Evolutionary conservation across 257 asterid species (phyloP).

Genomic region (Hygrophila difformis): DNA sequence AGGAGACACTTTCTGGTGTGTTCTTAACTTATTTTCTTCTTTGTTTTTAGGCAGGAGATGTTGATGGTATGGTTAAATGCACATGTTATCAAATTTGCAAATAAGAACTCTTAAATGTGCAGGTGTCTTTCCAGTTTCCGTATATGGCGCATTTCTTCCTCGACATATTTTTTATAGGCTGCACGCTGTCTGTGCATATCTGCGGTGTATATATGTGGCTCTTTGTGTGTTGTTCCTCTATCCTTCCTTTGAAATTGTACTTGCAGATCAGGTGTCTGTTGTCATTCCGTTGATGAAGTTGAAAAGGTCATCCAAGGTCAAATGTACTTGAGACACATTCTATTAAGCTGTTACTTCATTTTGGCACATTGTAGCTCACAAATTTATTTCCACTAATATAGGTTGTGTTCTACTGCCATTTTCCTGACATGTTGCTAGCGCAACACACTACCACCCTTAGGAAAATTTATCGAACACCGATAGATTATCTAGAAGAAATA

Average conservation of each 20-base stretch:
- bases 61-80: background rate
- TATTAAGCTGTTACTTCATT: background rate
- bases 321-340: constrained; percentile 4
- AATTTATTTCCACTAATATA: constrained; percentile 14
- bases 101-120: constrained; percentile 12
- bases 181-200: constrained; percentile 87
- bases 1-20: constrained; percentile 83
- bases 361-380: constrained; percentile 12
- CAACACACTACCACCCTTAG: constrained; percentile 71
- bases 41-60: background rate
- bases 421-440: constrained; percentile 86
- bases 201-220: constrained; percentile 84
- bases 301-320: constrained; percentile 78
- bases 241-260: constrained; percentile 69
- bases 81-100: background rate
- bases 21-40: constrained; percentile 6
- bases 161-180: constrained; percentile 69
- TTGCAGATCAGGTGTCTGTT: constrained; percentile 83
- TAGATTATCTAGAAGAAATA: constrained; percentile 73
- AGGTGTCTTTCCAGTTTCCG: constrained; percentile 77
- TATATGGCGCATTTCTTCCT: constrained; percentile 78
- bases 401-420: constrained; percentile 96
- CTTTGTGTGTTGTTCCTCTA: constrained; percentile 54
- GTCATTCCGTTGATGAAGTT: constrained; percentile 70
- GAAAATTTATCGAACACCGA: constrained; percentile 83